Evolutionary conservation across 1,284 basidiomycete species (phyloP).

Genomic region (Malassezia psittaci): DNA sequence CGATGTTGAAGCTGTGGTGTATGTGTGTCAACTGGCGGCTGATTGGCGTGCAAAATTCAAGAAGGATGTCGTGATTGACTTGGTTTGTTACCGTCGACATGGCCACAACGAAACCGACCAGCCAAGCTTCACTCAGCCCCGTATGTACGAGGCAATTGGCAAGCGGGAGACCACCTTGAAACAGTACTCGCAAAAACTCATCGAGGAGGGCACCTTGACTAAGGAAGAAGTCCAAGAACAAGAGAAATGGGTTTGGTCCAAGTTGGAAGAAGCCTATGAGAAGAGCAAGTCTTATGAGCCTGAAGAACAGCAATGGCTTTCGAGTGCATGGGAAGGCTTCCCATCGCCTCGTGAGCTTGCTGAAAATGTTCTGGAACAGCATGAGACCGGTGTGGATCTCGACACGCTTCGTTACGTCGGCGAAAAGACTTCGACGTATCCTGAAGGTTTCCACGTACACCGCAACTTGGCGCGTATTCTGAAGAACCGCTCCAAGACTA

Average conservation of each 20-base stretch:
- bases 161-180: slow-evolving; percentile 85
- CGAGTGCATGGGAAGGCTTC: slow-evolving; percentile 96
- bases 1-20: slow-evolving; percentile 87
- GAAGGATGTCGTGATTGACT: slow-evolving; percentile 96
- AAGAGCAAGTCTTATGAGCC: slow-evolving; percentile 90
- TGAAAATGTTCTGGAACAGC: slow-evolving; percentile 78
- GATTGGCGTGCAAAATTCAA: slow-evolving; percentile 98
- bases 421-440: slow-evolving; percentile 72
- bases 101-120: slow-evolving; percentile 99
- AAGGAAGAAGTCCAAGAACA: slow-evolving; percentile 95
- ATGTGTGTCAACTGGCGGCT: slow-evolving; percentile 92
- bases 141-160: slow-evolving; percentile 96
- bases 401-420: slow-evolving; percentile 76
- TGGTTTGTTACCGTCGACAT: slow-evolving; percentile 96
- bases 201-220: slow-evolving; percentile 85
- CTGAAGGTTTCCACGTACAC: slow-evolving; percentile 73
- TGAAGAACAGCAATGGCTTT: slow-evolving; percentile 71
- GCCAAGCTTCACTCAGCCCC: slow-evolving; percentile 94
- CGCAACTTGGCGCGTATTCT: slow-evolving; percentile 91
- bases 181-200: slow-evolving; percentile 80
- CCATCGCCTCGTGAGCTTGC: slow-evolving; percentile 91
- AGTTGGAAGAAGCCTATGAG: slow-evolving; percentile 84
- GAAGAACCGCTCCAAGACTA: slow-evolving; percentile 70
- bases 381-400: slow-evolving; percentile 69
- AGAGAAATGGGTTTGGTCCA: slow-evolving; percentile 98